Base-by-base conservation (phyloP, 371 early-diverging fungal genomes). In the Saksenaea vasiformis region DNA sequence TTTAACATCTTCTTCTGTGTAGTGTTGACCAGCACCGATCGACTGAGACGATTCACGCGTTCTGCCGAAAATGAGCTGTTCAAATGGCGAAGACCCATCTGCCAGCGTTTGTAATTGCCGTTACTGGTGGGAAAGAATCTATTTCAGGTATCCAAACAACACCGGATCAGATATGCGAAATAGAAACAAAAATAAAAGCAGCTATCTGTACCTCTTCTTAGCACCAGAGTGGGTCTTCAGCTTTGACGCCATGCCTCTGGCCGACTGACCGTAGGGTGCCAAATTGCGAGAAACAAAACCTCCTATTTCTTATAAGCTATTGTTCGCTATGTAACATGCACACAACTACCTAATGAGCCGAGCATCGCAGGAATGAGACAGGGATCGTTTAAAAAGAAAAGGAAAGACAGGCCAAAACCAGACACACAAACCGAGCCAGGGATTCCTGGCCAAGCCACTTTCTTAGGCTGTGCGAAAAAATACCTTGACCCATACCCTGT, bases 141-240 rank as follows among this genome's bases (percentile, higher is more conserved):
- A 31, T 31, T 31, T 31, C 4, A 31, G 7, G 31, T 31, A 31
- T 7, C 2, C 31, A 31, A 31, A 31, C 7, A 7, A 4, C 31
- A 4, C 31, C 31, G 7, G 7, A 4, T 31, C 7, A 31, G 31
- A n/a, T 31, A 2, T 31, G 62, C 14, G n/a, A 11, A 37, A 7
- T 10, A 27, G 22, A 54, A 24, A 31, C 1, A 28, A 53, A 31
- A n/a, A n/a, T n/a, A n/a, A 60, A 44, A 47, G 43, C 5, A 39
- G 5, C 8, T 8, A 19, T 11, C 47, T 8, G 27, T 69, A 75
- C 79, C 82, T 71, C 64, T 82, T 82, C 60, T 79, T 79, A 27
- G 82, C 82, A 31, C 82, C 79, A 17, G 82, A 82, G 36, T 82
- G 82, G 34, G 78, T 70, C 41, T 82, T 82, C n/a, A 82, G 65